phyloP scores from a whole-genome alignment of 345 rosid genomes.

The Camelina hispida region DNA sequence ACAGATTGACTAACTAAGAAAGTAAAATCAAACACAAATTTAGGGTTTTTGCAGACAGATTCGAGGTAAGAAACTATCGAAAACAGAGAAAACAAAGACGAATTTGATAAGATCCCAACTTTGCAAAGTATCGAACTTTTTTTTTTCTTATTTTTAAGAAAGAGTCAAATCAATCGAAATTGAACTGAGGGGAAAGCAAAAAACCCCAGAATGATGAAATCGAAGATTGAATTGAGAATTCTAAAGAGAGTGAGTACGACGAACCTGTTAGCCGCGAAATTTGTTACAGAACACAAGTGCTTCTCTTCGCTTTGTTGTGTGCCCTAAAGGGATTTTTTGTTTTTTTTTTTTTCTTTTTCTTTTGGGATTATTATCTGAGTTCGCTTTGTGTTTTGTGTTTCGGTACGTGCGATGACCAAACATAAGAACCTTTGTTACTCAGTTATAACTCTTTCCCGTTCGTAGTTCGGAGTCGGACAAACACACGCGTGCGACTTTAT shows the following conservation, averaged over 20 bases:
- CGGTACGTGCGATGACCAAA: neutral
- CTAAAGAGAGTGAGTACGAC: slow-evolving; percentile 15
- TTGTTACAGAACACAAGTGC: slow-evolving; percentile 13
- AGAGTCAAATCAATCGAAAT: slow-evolving; percentile 17
- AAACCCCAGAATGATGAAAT: neutral
- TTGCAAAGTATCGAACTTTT: slow-evolving; percentile 1
- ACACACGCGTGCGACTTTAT: neutral
- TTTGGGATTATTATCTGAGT: neutral
- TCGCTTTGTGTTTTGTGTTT: neutral
- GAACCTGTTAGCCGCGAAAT: slow-evolving; percentile 40
- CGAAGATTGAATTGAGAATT: slow-evolving; percentile 15
- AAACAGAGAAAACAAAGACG: slow-evolving; percentile 1
- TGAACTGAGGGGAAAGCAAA: neutral
- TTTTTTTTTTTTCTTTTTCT: neutral
- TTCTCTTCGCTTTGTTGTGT: slow-evolving; percentile 23
- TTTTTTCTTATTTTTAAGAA: neutral
- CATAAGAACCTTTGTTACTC: neutral
- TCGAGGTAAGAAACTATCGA: neutral
- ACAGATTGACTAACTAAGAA: slow-evolving; percentile 25
- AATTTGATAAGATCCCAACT: slow-evolving; percentile 27
- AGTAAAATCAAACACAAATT: slow-evolving; percentile 13
- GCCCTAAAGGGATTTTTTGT: slow-evolving; percentile 40
- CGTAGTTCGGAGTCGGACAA: neutral
- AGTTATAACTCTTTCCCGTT: neutral
- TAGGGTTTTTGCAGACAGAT: neutral